Base-by-base conservation (phyloP, 2,329 filamentous ascomycete species). In the Monilinia polystroma region DNA sequence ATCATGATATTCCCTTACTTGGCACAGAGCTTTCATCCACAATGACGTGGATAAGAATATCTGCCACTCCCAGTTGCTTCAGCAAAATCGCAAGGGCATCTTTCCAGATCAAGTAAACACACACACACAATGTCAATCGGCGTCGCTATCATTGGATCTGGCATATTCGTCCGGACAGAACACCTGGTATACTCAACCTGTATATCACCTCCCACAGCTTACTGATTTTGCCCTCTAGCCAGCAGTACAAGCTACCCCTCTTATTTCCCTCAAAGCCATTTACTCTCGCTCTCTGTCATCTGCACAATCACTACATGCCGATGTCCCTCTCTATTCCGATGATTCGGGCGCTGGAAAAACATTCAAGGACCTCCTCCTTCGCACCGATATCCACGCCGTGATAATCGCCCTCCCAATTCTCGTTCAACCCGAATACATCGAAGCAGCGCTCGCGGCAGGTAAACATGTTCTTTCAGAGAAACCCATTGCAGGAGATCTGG, bases 141-240 rank as follows among this genome's bases (percentile, higher is more conserved):
- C 68, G 79, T 89, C 53, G 87, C 87, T 55, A 81, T 90, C 66
- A 82, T 90, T 64, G 87, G 87, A 49, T 83, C 84, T 69, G 87
- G 86, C 72, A 85, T 89, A 72, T 88, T 88, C 72, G 84, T 83
- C 71, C 82, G 82, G 72, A 82, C 84, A 73, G 79, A 86, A 69
- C 86, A 87, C 71, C 78, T 87, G 69, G 83, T 85, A 72, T 56
- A 78, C 72, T 59, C 57, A 32, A 35, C 51, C 16, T 20, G 32
- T 49, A 29, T 20, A n/a, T 41, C 45, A 47, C 23, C 47, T 35
- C 38, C 16, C 18, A 49, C 29, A 35, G 53, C 52, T 65, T 43
- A 68, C 49, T 38, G 49, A 29, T n/a, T 18, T 23, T 10, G 54
- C 43, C 6, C 38, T 58, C 58, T 68, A 81, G 75, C 88, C 88